Evolutionary conservation across 208 protist genomes (phyloP), one percentile per base, ranked within the genome.

Genomic region (Angomonas desouzai): DNA sequence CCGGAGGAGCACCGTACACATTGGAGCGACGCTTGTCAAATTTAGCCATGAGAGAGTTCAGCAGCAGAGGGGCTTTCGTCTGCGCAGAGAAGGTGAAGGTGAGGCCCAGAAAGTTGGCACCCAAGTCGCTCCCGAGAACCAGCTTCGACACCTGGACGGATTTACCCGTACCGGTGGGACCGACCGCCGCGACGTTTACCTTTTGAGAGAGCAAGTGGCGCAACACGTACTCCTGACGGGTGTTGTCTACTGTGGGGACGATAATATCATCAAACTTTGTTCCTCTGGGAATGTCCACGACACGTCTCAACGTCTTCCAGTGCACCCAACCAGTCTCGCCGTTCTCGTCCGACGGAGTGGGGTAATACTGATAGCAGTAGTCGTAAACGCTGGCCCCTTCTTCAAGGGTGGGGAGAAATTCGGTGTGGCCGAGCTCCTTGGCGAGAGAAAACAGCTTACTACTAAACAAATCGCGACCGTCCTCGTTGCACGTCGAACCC

Each of bases 161-260:
- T 79, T 98, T 98, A 57, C 96, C 96, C 3, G 93, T 98, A 48
- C 93, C 95, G n/a, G 96, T 97, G 4, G 91, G 88, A 7, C 96
- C 96, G 10, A 95, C 86, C 32, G 87, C 66, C 27, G 93, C 83
- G 1, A 97, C 87, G 74, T 96, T 92, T 23, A 88, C 66, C 55
- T 88, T 88, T 58, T 86, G 65, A 7, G 56, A 18, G 49, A 97
- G 66, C 33, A 98, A 70, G 51, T 93, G 83, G 32, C 81, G 65
- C 47, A 97, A 62, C 13, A 98, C 68, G 62, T 91, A 97, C 62
- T 91, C 90, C 67, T 94, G 85, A 0, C 96, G 81, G 16, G 91
- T 91, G 70, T 94, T 97, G 70, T 98, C 94, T 59, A 96, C 84
- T 1, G 96, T 98, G 1, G 92, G 90, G 27, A 98, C 92, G 49